These are phyloP conservation scores for Penicillium sp. DNA, from an alignment of 2,329 filamentous ascomycete genomes.

Conservation along the genomic window DNA sequence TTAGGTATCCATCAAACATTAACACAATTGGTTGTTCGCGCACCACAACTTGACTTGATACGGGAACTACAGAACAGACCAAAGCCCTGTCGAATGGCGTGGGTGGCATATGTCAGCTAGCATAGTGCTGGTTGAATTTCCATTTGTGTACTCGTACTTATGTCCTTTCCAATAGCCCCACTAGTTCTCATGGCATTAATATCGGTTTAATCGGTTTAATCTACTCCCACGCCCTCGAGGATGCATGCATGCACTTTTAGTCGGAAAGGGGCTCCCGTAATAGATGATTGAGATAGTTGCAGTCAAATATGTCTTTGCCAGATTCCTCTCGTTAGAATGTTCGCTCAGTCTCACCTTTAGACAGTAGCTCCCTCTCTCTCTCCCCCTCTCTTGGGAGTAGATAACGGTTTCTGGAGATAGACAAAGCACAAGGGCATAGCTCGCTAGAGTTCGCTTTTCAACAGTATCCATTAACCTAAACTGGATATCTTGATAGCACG, in stretches of 20 bases:
- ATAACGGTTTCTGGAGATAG: neutral
- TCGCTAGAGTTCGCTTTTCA: neutral
- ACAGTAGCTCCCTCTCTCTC: neutral
- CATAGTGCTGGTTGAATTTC: neutral
- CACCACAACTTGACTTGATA: neutral
- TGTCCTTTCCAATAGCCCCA: neutral
- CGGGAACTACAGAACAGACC: neutral
- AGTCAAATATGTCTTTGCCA: neutral
- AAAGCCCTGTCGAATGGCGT: neutral
- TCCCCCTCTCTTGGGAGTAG: neutral
- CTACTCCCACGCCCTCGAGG: neutral
- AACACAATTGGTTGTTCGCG: neutral
- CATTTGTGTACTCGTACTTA: neutral
- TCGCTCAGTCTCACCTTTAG: neutral
- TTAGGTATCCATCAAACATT: neutral
- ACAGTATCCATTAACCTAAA: neutral
- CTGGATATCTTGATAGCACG: neutral
- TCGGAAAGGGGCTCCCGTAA: neutral
- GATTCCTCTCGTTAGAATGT: neutral
- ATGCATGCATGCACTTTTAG: too few relatives aligned
- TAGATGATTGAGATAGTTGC: neutral
- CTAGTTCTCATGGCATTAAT: neutral
- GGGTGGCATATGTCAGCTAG: neutral
- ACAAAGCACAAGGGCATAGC: neutral
- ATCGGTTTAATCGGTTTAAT: neutral